These are phyloP conservation scores for Fusarium verrucosum DNA, from an alignment of 2,329 filamentous ascomycete species.

Conservation along the genomic window DNA sequence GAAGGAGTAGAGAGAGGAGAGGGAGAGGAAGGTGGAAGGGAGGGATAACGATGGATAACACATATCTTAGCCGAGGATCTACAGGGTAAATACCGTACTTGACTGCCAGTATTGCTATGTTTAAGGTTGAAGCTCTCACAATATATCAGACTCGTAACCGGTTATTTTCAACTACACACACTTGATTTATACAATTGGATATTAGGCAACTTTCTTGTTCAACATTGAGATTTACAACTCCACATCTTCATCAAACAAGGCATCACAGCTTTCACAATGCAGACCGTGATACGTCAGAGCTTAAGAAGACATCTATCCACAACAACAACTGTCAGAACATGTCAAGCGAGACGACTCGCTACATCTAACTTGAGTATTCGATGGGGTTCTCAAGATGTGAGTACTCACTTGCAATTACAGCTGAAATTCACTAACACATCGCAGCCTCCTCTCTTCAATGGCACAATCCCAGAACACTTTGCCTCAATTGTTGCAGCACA, in stretches of 20 bases:
- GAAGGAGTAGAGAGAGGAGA: conserved; percentile 16
- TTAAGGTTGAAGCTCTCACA: conserved; percentile 3
- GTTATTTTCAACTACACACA: not conserved
- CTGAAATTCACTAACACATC: conserved; percentile 1
- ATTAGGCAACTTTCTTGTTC: not conserved
- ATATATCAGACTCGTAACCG: not conserved
- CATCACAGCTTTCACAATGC: conserved; percentile 22
- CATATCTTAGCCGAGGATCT: conserved; percentile 42
- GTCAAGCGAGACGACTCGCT: conserved; percentile 30
- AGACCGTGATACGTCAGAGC: conserved; percentile 29
- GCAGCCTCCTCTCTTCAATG: conserved; percentile 71
- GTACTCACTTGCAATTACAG: not conserved
- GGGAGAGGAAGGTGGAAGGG: conserved; percentile 13
- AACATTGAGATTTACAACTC: not conserved
- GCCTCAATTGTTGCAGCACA: conserved; percentile 68
- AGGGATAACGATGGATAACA: too few species aligned
- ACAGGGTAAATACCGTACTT: not conserved
- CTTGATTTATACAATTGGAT: not conserved
- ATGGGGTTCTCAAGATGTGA: conserved; percentile 46
- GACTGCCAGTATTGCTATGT: too few species aligned
- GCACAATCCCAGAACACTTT: conserved; percentile 80
- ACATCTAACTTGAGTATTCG: conserved; percentile 43
- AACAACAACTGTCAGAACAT: conserved; percentile 5
- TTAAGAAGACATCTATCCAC: conserved; percentile 5
- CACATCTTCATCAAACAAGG: not conserved